phyloP scores from a whole-genome alignment of 192 early-diverging fungal species.

The Backusella morwellensis region DNA sequence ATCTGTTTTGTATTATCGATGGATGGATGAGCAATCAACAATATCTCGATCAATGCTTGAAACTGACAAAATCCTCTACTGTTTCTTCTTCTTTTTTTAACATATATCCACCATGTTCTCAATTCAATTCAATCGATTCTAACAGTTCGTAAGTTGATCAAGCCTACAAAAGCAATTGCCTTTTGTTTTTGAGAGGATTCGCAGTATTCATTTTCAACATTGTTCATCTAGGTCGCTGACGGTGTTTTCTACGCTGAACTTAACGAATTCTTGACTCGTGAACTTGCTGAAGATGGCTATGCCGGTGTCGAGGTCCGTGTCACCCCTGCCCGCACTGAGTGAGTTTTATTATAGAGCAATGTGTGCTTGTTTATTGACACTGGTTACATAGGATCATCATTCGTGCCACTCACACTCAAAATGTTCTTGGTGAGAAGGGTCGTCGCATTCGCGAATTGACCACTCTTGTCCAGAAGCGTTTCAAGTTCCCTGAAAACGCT shows the following conservation, averaged over 20 bases:
- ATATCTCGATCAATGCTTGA: neutral
- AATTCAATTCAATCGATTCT: neutral
- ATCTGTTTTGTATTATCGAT: neutral
- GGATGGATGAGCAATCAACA: neutral
- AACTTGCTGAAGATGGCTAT: constrained; percentile 98
- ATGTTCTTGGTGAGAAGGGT: constrained; percentile 97
- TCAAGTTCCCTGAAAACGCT: constrained; percentile 99
- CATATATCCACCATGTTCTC: neutral
- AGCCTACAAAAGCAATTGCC: neutral
- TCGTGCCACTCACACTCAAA: constrained; percentile 97
- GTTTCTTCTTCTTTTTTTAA: neutral
- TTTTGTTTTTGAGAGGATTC: no score
- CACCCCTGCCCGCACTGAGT: constrained; percentile 96
- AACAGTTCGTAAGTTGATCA: constrained; percentile 27
- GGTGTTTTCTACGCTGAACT: constrained; percentile 99
- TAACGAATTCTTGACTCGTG: constrained; percentile 98
- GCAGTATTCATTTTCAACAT: neutral
- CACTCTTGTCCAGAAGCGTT: constrained; percentile 98
- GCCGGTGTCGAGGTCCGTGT: constrained; percentile 99
- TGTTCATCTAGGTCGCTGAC: constrained; percentile 82
- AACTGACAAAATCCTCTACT: neutral
- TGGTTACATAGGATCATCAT: constrained; percentile 76
- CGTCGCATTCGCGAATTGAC: constrained; percentile 99
- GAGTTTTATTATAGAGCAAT: neutral
- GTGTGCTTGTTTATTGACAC: neutral